phyloP scores from a whole-genome alignment of 805 yeast species.

The Pichia heedii region DNA sequence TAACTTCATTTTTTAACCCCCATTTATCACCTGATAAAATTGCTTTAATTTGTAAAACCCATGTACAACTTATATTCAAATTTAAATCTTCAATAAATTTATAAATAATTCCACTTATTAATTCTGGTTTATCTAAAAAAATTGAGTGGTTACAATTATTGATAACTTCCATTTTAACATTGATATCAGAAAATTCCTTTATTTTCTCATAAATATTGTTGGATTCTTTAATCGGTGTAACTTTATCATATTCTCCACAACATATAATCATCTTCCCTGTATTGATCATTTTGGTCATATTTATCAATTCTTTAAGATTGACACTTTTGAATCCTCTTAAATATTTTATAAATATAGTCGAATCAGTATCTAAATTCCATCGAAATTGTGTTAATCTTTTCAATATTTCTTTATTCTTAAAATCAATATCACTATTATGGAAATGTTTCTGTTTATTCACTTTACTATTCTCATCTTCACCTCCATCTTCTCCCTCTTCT shows the following conservation, averaged over 20 bases:
- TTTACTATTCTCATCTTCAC: not conserved
- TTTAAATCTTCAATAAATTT: constrained; percentile 43
- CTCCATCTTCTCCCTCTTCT: not conserved
- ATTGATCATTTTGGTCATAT: constrained; percentile 30
- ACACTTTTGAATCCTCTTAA: constrained; percentile 41
- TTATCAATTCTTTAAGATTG: constrained; percentile 34
- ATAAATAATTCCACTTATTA: constrained; percentile 50
- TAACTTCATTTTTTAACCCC: constrained; percentile 68
- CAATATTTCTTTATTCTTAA: constrained; percentile 17
- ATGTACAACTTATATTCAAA: constrained; percentile 52
- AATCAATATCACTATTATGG: too few species aligned
- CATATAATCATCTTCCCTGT: constrained; percentile 41
- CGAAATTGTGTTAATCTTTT: constrained; percentile 51
- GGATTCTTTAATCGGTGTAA: constrained; percentile 34
- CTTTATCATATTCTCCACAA: constrained; percentile 48
- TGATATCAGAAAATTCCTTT: constrained; percentile 24
- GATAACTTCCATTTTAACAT: constrained; percentile 30
- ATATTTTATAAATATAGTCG: constrained; percentile 45
- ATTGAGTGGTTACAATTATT: constrained; percentile 57
- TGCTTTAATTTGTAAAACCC: constrained; percentile 61
- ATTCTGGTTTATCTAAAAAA: constrained; percentile 54
- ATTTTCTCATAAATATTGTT: not conserved
- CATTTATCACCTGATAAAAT: constrained; percentile 62
- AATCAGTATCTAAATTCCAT: constrained; percentile 60
- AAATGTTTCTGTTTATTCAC: too few species aligned